phyloP scores from a whole-genome alignment of 208 protist species.

The Leishmania amazonensis region DNA sequence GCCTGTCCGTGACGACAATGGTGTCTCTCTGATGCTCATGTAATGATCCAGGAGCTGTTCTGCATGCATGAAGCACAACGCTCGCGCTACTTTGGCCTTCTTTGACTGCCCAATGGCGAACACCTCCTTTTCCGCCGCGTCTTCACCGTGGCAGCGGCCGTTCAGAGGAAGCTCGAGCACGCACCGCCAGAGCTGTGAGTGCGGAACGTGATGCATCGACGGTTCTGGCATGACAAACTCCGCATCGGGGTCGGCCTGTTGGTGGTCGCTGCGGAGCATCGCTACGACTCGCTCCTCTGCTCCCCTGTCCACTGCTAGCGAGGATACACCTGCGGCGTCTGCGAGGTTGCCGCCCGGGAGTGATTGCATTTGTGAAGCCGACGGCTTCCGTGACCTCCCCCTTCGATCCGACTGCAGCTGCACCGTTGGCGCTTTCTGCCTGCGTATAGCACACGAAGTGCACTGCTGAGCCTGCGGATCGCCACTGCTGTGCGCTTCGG shows the following conservation, averaged over 20 bases:
- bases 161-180: slow-evolving; percentile 43
- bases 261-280: slow-evolving; percentile 34
- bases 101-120: slow-evolving; percentile 63
- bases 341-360: slow-evolving; percentile 24
- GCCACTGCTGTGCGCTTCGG: neutral
- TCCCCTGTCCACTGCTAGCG: slow-evolving; percentile 20
- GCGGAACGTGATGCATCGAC: slow-evolving; percentile 37
- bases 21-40: slow-evolving; percentile 12
- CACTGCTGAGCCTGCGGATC: neutral
- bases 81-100: slow-evolving; percentile 46
- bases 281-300: slow-evolving; percentile 42
- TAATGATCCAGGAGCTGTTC: slow-evolving; percentile 69
- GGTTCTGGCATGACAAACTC: neutral
- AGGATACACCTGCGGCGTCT: slow-evolving; percentile 22
- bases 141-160: neutral
- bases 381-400: neutral
- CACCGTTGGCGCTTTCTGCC: neutral
- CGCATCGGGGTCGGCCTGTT: slow-evolving; percentile 8
- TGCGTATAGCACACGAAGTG: neutral
- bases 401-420: neutral
- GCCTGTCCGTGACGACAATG: neutral
- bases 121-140: slow-evolving; percentile 14
- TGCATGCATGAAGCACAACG: slow-evolving; percentile 83
- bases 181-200: slow-evolving; percentile 47
- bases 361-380: neutral